Evolutionary conservation across 805 yeast species (phyloP), one percentile per base, ranked within the genome.

Genomic region (Kodamaea laetipori): DNA sequence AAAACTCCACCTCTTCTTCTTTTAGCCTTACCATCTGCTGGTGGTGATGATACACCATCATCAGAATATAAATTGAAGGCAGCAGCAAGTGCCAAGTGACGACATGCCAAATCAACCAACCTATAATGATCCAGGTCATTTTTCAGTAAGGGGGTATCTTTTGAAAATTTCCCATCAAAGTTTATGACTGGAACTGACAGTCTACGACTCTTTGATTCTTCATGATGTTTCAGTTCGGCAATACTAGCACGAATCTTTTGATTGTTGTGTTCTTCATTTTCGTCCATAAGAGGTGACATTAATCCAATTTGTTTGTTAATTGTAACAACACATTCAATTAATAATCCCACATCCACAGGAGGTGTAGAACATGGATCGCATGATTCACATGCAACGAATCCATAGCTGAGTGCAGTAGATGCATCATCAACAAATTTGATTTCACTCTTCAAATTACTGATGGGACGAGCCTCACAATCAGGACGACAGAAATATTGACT

Each of bases 21-120:
- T 60, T 74, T 74, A 61, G 73, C 73, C 39, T 60, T 67, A 15
- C 46, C 48, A 11, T 51, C 45, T 2, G 44, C 12, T 3, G 38
- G 33, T 6, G 50, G 40, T 6, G 45, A 37, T 6, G 40, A 39
- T 27, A 46, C 45, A 3, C 46, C 32, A 10, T 49, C 54, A 1
- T 53, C 58, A 10, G 57, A 63, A 47, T 64, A 67, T 4, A 69
- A 57, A 37, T 61, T 64, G 27, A 70, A 62, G 7, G 81, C 85
- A 1, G 94, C 95, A 24, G 94, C 94, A 32, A 82, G 69, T 1
- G 92, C 90, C 55, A 86, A 82, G 61, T 86, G 90, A 43, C 92
- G 80, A 57, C 95, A 87, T 1, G 95, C 94, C 54, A 82, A 76
- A 57, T 81, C 86, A 16, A 84, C 87, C 36, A 84, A 72, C 47